phyloP scores from a whole-genome alignment of 2,329 filamentous ascomycete species.

The Penicillium sp. region DNA sequence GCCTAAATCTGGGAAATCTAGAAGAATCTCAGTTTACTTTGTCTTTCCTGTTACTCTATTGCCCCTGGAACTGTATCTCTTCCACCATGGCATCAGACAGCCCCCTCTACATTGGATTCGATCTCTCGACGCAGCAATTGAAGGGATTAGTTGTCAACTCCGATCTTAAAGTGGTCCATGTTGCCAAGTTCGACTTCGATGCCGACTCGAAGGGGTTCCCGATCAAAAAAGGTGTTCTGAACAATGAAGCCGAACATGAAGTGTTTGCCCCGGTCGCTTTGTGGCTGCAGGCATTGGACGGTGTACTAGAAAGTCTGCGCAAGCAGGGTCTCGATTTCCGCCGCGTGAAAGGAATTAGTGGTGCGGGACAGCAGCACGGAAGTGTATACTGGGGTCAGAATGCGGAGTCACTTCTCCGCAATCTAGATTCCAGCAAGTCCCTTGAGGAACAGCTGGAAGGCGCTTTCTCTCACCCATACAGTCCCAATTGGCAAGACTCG shows the following conservation, averaged over 20 bases:
- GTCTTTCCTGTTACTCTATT: background rate
- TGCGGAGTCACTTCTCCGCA: conserved; percentile 63
- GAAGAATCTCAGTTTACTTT: background rate
- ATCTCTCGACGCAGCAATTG: conserved; percentile 93
- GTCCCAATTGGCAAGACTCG: conserved; percentile 97
- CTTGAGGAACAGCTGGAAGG: conserved; percentile 69
- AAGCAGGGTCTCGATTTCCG: conserved; percentile 68
- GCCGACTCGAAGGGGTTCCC: conserved; percentile 74
- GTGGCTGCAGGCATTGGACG: conserved; percentile 90
- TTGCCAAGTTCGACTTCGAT: conserved; percentile 95
- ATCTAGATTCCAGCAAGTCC: conserved; percentile 58
- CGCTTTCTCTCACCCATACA: conserved; percentile 79
- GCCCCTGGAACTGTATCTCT: background rate
- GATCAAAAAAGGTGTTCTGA: conserved; percentile 82
- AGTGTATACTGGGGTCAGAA: conserved; percentile 86
- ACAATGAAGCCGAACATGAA: conserved; percentile 77
- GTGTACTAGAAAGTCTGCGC: conserved; percentile 72
- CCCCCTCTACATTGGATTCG: conserved; percentile 84
- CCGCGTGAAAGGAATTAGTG: conserved; percentile 76
- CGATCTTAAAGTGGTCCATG: conserved; percentile 72
- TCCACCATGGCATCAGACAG: conserved; percentile 41
- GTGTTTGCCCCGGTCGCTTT: conserved; percentile 90
- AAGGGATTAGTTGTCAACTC: conserved; percentile 89
- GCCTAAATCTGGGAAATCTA: background rate
- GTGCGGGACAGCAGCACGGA: conserved; percentile 94